Percentiles rank a stretch among this genome's conserved stretches.
Conservation (phyloP, 345 rosid genomes). For the sweet orange (Citrus sinensis) region DVS_A1.0 CM039167.1:2084001-2084500, state of each 20-base stretch:
- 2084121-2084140: conserved; percentile 33
- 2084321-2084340: conserved; percentile 13
- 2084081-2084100: conserved; percentile 61
- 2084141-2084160: conserved; percentile 32
- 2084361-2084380: conserved; percentile 30
- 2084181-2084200: conserved; percentile 32
- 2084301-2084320: conserved; percentile 37
- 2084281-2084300: conserved; percentile 33
- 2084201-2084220: conserved; percentile 29
- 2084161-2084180: conserved; percentile 24
- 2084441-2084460: conserved; percentile 22
- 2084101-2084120: conserved; percentile 53
- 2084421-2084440: conserved; percentile 26
- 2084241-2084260: conserved; percentile 29
- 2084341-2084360: conserved; percentile 24
- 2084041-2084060: conserved; percentile 88
- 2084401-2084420: conserved; percentile 20
- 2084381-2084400: conserved; percentile 33
- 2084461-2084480: conserved; percentile 18
- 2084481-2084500: conserved; percentile 16
- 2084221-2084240: conserved; percentile 25
- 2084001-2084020: conserved; percentile 82
- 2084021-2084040: conserved; percentile 91
- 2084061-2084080: conserved; percentile 61
- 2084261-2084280: conserved; percentile 30